Conservation (phyloP, 495 filamentous ascomycete genomes). For the Lasiosphaeris hirsuta region DNA sequence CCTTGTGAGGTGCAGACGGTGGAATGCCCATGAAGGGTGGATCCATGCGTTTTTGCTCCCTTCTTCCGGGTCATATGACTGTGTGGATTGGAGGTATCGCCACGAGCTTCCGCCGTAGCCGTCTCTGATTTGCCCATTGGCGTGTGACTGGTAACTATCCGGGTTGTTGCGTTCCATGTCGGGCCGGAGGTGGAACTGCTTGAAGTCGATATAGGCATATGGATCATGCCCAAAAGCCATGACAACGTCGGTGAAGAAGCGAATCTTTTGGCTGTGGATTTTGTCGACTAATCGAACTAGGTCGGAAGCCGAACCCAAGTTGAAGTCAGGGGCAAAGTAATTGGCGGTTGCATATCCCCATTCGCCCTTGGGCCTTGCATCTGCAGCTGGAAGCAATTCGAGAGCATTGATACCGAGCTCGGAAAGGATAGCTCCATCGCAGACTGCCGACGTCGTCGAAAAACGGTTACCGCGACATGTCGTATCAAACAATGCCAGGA, state of each 20-base stretch:
- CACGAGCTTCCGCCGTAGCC: constrained; percentile 27
- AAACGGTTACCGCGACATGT: constrained; percentile 19
- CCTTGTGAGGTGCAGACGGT: constrained; percentile 23
- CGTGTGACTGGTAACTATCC: constrained; percentile 29
- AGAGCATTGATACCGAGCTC: constrained; percentile 32
- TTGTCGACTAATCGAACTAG: constrained; percentile 22
- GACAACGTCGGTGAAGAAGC: constrained; percentile 32
- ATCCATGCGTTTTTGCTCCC: constrained; percentile 11
- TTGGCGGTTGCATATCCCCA: constrained; percentile 33
- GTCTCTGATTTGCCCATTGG: constrained; percentile 13
- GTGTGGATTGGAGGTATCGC: constrained; percentile 21
- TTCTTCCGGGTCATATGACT: constrained; percentile 24
- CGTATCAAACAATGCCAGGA: constrained; percentile 29
- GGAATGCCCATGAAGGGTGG: constrained; percentile 29
- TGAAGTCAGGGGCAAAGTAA: constrained; percentile 29
- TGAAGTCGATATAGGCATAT: constrained; percentile 26
- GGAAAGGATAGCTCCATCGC: constrained; percentile 21
- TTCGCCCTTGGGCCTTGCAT: constrained; percentile 25
- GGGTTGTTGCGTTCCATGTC: constrained; percentile 16
- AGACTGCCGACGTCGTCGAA: constrained; percentile 11
- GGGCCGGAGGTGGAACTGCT: constrained; percentile 25
- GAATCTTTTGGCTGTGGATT: constrained; percentile 20
- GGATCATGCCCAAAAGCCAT: constrained; percentile 33
- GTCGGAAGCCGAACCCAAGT: constrained; percentile 26
- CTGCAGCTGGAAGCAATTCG: constrained; percentile 30